Base-by-base conservation (phyloP, 495 filamentous ascomycete genomes). In the Lophiostoma macrostomum region DNA sequence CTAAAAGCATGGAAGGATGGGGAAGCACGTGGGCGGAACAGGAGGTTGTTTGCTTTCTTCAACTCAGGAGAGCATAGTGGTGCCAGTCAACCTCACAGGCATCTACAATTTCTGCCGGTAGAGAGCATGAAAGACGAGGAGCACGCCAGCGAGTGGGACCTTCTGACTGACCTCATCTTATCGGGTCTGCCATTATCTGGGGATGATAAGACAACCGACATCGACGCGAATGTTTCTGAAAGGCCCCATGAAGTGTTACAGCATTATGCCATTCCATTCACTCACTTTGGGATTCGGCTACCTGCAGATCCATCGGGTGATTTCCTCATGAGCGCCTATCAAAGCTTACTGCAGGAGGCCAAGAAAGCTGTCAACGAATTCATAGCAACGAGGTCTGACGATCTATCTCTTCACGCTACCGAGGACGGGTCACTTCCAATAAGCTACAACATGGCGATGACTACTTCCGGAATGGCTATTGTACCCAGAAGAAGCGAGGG, bases 401-500 rank as follows among this genome's bases (percentile, higher is more conserved):
- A 34, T 25, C 44, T 66, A 3, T 25, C 43, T 11, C 46, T 66
- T 2, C 63, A 66, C 32, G 19, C 53, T 4, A 48, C 57, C 41
- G 52, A 55, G n/a, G 59, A 56, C 14, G 79, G 76, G 12, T 72
- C 77, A 37, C 74, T 82, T 0, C 64, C 68, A 7, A 83, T 91
- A 28, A 86, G 83, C 64, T 91, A 94, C 64, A 94, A 94, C 53
- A 67, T 91, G 5, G 86, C 82, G 1, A 81, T 94, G 76, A 91
- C 87, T 3, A 73, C 77, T 13, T 69, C 69, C 0, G 73, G 72
- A 0, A 87, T 94, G 81, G 80, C 82, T 31, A 70, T 94, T 4
- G 80, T 78, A 51, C 88, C 88, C 6, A 71, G 88, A 34, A 64
- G 64, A 45, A 70, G 64, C 35, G 78, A 76, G 49, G 71, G 66